Percentiles rank a stretch among this genome's conserved stretches.
phyloP scores from a whole-genome alignment of 805 yeast genomes.

The Barnettozyma pratensis region DNA sequence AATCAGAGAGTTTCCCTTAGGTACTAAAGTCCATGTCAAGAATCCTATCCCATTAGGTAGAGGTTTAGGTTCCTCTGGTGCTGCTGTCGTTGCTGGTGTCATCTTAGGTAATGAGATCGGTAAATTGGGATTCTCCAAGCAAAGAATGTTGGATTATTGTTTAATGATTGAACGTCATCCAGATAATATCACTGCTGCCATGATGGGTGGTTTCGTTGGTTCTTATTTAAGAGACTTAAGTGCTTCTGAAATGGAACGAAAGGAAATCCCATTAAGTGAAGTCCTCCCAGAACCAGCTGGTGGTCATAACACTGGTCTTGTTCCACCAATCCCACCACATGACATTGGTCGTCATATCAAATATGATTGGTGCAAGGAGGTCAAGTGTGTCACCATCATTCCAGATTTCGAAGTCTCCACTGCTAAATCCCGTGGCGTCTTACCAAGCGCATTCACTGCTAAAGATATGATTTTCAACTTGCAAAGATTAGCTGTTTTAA shows the following conservation, averaged over 20 bases:
- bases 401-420: slow-evolving; percentile 95
- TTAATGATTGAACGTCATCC: slow-evolving; percentile 98
- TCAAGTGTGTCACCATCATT: slow-evolving; percentile 85
- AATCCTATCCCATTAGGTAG: slow-evolving; percentile 97
- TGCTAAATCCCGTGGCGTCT: slow-evolving; percentile 83
- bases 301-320: slow-evolving; percentile 60
- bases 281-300: slow-evolving; percentile 78
- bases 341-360: slow-evolving; percentile 86
- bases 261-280: slow-evolving; percentile 79
- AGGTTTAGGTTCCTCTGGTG: slow-evolving; percentile 96
- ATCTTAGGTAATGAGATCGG: slow-evolving; percentile 85
- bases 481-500: slow-evolving; percentile 88
- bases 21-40: slow-evolving; percentile 72
- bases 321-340: slow-evolving; percentile 78
- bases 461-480: slow-evolving; percentile 86
- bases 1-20: slow-evolving; percentile 70
- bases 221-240: slow-evolving; percentile 81
- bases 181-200: slow-evolving; percentile 96
- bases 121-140: slow-evolving; percentile 62
- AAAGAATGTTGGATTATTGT: slow-evolving; percentile 88
- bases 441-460: slow-evolving; percentile 74
- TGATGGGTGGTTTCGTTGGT: slow-evolving; percentile 99
- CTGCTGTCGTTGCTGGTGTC: slow-evolving; percentile 97
- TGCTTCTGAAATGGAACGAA: slow-evolving; percentile 64
- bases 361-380: slow-evolving; percentile 74